A percentile compares a stretch with the other conserved stretches of the same genome.
These are phyloP conservation scores for Auricularia cornea DNA, from an alignment of 768 basidiomycete species.

Conservation along the genomic window DNA sequence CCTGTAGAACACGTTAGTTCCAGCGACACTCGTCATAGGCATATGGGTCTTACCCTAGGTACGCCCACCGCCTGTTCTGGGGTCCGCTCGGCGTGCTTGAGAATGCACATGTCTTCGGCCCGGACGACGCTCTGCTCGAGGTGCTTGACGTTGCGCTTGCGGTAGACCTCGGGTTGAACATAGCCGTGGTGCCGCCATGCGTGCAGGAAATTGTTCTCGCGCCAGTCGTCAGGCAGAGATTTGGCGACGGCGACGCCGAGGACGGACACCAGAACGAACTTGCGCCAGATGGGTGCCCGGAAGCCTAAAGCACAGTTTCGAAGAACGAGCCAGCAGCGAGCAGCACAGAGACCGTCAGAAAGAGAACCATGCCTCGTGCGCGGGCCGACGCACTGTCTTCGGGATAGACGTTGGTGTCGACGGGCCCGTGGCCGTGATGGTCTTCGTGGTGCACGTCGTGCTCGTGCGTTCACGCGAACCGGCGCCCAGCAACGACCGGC, in stretches of 20 bases:
- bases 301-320: too few relatives aligned
- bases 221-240: neutral
- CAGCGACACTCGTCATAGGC: too few relatives aligned
- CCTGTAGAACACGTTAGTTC: too few relatives aligned
- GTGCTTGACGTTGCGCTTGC: neutral
- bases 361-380: too few relatives aligned
- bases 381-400: neutral
- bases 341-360: too few relatives aligned
- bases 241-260: neutral
- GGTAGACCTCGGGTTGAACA: neutral
- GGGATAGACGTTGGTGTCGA: conserved; percentile 1
- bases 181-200: neutral
- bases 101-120: neutral
- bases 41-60: neutral
- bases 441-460: neutral
- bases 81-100: neutral
- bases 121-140: neutral
- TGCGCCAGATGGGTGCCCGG: neutral
- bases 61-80: neutral
- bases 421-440: neutral
- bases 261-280: neutral
- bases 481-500: neutral
- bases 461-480: neutral
- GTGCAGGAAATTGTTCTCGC: conserved; percentile 1
- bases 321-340: too few relatives aligned